Evolutionary conservation across 306 rosid genomes (phyloP), one percentile per base, ranked within the genome.

Genomic region (Notholithocarpus densiflorus): DNA sequence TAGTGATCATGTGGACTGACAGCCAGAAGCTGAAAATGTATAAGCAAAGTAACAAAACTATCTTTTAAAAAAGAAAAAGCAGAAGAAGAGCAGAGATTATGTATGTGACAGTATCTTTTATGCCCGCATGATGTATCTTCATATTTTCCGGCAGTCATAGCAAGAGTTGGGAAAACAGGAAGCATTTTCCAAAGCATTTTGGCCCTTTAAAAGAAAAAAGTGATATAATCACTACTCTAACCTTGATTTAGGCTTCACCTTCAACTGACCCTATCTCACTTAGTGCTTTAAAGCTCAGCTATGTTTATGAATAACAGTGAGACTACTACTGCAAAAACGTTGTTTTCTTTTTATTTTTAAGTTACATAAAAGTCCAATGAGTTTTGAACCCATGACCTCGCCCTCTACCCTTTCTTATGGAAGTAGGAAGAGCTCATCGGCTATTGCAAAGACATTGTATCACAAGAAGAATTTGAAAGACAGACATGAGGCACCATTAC

Each of bases 401-500:
- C 53, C 53, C 17, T 48, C 53, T 13, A 12, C 53, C 17, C 53
- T 10, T 48, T 48, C 53, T 60, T 60, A 60, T 7, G 2, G 27
- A 23, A 60, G 68, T 60, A 60, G 6, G 24, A 20, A 20, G 26
- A 60, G 68, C 68, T 6, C 17, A 48, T 48, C 5, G 1, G 17
- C 53, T 48, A 48, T 48, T 48, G 53, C 53, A 48, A 48, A 60
- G 27, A 60, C 27, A 60, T 60, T 5, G 5, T n/a, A 60, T 20
- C 27, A 23, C 65, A 56, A 12, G 82, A 82, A 81, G 82, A 72
- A 40, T 40, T 40, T 40, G 45, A 40, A 40, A 77, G 61, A 77
- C 81, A 60, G 79, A 78, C 91, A 82, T 75, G 48, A 8, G 45
- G 48, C 68, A 82, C 56, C 72, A 73, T 60, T 54, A n/a, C 61